These are phyloP conservation scores for Daedaleopsis sinensis DNA, from an alignment of 768 basidiomycete genomes.

Conservation along the genomic window DNA sequence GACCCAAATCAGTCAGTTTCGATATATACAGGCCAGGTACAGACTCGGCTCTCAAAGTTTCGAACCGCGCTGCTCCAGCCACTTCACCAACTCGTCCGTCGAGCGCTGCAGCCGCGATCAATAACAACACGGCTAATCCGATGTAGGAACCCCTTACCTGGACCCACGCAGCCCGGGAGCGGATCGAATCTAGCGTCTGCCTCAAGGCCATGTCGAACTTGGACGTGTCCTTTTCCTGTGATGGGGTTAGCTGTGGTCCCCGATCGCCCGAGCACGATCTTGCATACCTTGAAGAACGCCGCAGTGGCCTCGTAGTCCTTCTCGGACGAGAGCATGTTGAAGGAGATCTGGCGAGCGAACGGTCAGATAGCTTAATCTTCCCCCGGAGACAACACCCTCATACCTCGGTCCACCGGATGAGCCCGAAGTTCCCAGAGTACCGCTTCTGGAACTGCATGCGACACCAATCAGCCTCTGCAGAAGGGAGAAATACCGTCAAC, in stretches of 20 bases:
- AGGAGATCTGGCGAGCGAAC: not conserved
- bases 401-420: slow-evolving; percentile 17
- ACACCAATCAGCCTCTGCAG: not conserved
- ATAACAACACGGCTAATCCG: not conserved
- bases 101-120: slow-evolving; percentile 48
- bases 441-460: slow-evolving; percentile 13
- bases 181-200: slow-evolving; percentile 71
- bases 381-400: not conserved
- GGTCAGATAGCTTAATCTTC: not conserved
- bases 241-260: not conserved
- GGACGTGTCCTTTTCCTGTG: slow-evolving; percentile 65
- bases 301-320: slow-evolving; percentile 64
- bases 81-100: slow-evolving; percentile 54
- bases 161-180: slow-evolving; percentile 61
- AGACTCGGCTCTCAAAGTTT: not conserved
- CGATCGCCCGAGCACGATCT: not conserved
- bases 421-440: slow-evolving; percentile 13
- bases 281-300: slow-evolving; percentile 73
- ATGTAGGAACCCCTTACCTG: slow-evolving; percentile 42
- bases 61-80: slow-evolving; percentile 49
- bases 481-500: not conserved
- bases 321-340: slow-evolving; percentile 54
- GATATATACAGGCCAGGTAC: no score
- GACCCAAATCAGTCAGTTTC: no score
- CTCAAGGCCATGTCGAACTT: slow-evolving; percentile 66